These are phyloP conservation scores for Tetraselmis chui DNA, from an alignment of 139 green algal genomes.

Conservation along the genomic window DNA sequence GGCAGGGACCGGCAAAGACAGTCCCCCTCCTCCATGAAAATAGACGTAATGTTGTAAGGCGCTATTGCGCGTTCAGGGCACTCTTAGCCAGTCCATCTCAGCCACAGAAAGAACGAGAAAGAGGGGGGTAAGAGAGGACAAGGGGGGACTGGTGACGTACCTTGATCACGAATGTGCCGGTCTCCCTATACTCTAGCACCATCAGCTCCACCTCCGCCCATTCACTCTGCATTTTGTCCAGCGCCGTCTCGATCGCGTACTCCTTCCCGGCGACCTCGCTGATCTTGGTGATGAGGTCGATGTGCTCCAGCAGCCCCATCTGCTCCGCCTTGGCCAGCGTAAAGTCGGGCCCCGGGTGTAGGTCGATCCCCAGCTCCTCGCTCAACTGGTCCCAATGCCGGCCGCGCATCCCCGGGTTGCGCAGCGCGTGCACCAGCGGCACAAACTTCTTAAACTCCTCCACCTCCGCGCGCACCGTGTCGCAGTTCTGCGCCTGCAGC, in stretches of 20 bases:
- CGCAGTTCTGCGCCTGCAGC: slow-evolving; percentile 51
- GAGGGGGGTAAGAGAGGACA: too few species aligned
- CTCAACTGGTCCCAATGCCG: slow-evolving; percentile 65
- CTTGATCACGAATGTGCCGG: slow-evolving; percentile 72
- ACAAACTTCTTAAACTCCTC: slow-evolving; percentile 67
- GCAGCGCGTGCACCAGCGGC: slow-evolving; percentile 58
- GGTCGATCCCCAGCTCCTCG: slow-evolving; percentile 35
- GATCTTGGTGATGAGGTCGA: slow-evolving; percentile 53
- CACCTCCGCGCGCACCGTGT: slow-evolving; percentile 44
- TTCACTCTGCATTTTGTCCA: slow-evolving; percentile 74
- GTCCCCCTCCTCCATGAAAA: too few species aligned
- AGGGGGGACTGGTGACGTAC: too few species aligned
- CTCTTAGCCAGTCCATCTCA: too few species aligned
- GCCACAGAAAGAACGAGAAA: too few species aligned
- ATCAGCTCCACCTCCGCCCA: slow-evolving; percentile 58
- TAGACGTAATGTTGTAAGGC: too few species aligned
- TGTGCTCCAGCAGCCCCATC: slow-evolving; percentile 48
- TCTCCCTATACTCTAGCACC: slow-evolving; percentile 69
- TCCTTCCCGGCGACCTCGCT: slow-evolving; percentile 63
- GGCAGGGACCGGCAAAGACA: too few species aligned
- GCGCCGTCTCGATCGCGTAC: slow-evolving; percentile 57
- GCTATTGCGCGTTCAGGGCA: too few species aligned
- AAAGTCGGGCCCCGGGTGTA: slow-evolving; percentile 38
- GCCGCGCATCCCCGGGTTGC: slow-evolving; percentile 65
- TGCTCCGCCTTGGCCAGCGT: slow-evolving; percentile 43